Conservation (phyloP, 192 early-diverging fungal genomes). For the Piromyces finnis region DNA sequence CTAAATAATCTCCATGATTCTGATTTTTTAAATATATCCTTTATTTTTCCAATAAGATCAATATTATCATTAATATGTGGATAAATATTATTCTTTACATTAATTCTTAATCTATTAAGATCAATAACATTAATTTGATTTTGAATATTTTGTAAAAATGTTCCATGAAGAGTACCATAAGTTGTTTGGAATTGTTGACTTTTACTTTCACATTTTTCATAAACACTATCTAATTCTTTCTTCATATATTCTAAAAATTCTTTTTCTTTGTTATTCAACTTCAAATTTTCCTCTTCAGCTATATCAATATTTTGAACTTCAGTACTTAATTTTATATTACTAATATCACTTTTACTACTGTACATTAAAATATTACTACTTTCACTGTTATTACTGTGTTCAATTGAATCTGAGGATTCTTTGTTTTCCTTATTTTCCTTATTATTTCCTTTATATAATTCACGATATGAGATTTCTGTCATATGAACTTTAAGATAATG, state of each 20-base stretch:
- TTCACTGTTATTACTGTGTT: neutral
- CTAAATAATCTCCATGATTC: neutral
- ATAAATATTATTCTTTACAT: constrained; percentile 1
- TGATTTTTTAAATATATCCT: neutral
- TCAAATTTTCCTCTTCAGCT: neutral
- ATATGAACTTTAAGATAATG: neutral
- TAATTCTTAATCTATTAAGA: constrained; percentile 1
- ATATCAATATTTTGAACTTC: neutral
- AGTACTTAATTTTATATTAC: neutral
- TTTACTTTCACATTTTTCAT: neutral
- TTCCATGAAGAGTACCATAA: neutral
- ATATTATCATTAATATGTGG: constrained; percentile 9
- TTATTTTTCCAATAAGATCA: neutral
- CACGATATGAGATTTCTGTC: constrained; percentile 1
- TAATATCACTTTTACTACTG: neutral
- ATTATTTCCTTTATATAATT: neutral
- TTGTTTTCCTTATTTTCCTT: neutral
- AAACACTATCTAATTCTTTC: neutral
- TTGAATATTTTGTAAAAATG: constrained; percentile 6
- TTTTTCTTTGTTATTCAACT: neutral
- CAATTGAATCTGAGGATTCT: neutral
- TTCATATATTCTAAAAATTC: neutral
- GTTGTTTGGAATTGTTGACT: neutral
- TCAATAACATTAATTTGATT: neutral
- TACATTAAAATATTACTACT: neutral